Evolutionary conservation across 2,329 filamentous ascomycete species (phyloP).

Genomic region (Aspergillus flavus): DNA sequence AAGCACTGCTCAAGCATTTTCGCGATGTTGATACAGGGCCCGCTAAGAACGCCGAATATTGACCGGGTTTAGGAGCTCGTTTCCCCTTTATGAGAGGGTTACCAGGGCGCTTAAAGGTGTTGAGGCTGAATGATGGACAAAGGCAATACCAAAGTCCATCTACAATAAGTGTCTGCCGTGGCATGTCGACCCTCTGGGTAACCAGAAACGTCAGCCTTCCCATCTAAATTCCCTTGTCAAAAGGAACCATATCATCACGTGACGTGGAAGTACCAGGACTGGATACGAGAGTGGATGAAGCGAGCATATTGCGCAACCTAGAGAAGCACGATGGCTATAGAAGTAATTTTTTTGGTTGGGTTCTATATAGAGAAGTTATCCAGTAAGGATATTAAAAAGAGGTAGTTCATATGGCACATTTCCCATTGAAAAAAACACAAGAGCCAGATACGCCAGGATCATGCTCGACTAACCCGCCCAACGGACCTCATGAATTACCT

Average conservation of each 20-base stretch:
- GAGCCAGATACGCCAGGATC: conserved; percentile 44
- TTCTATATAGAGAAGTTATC: neutral
- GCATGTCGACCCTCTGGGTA: conserved; percentile 33
- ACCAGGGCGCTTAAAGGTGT: conserved; percentile 21
- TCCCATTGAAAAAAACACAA: conserved; percentile 31
- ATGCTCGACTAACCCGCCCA: conserved; percentile 40
- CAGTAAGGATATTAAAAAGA: conserved; percentile 14
- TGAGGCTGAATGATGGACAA: conserved; percentile 38
- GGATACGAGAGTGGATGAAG: neutral
- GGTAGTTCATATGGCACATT: conserved; percentile 24
- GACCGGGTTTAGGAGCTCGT: conserved; percentile 12
- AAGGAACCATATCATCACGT: conserved; percentile 19
- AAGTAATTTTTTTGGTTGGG: neutral
- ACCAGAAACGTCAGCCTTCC: conserved; percentile 1
- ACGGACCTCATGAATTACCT: conserved; percentile 30
- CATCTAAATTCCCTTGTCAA: neutral
- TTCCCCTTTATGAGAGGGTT: conserved; percentile 14
- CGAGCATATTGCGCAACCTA: neutral
- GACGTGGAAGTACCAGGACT: conserved; percentile 1
- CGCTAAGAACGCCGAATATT: neutral
- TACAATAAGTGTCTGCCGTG: conserved; percentile 32
- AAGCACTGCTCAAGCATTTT: conserved; percentile 24
- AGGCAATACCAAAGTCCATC: conserved; percentile 47
- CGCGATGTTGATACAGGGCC: conserved; percentile 17
- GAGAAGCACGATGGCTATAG: neutral